Evolutionary conservation across 805 yeast genomes (phyloP).

Genomic region (Candida awuae): DNA sequence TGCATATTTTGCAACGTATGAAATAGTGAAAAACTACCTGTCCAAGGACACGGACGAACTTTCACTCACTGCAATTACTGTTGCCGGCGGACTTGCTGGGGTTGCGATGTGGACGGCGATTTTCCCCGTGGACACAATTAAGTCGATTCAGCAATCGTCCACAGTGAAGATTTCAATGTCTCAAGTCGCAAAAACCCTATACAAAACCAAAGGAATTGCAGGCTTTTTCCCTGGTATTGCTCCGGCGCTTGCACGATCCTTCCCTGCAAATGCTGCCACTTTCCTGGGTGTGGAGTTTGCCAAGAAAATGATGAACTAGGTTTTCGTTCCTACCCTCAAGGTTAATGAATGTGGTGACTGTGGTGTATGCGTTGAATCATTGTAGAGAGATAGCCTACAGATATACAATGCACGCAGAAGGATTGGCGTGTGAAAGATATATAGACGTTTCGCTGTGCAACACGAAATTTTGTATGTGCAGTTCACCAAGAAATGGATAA

Average conservation of each 20-base stretch:
- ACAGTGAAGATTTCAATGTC: conserved; percentile 45
- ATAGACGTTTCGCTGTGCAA: too few species aligned
- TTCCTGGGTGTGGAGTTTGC: conserved; percentile 92
- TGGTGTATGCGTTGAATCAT: too few species aligned
- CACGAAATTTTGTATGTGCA: too few species aligned
- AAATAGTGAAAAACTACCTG: conserved; percentile 58
- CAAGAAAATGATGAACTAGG: conserved; percentile 17
- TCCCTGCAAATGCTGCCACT: conserved; percentile 99
- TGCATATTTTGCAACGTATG: conserved; percentile 90
- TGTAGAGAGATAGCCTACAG: too few species aligned
- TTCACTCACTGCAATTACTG: conserved; percentile 65
- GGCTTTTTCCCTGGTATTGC: conserved; percentile 98
- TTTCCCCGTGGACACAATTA: conserved; percentile 93
- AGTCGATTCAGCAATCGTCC: conserved; percentile 71
- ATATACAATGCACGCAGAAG: too few species aligned
- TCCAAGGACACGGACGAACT: conserved; percentile 41
- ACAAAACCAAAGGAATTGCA: conserved; percentile 68
- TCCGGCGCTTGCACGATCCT: conserved; percentile 87
- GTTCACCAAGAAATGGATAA: too few species aligned
- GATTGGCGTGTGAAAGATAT: too few species aligned
- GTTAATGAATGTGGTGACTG: too few species aligned
- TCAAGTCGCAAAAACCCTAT: conserved; percentile 61
- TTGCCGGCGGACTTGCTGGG: conserved; percentile 96
- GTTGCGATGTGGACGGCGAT: conserved; percentile 95
- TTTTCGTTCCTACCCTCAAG: too few species aligned